These are phyloP conservation scores for Suhomyces choctaworum DNA, from an alignment of 1,139 yeast genomes.

Conservation along the genomic window DNA sequence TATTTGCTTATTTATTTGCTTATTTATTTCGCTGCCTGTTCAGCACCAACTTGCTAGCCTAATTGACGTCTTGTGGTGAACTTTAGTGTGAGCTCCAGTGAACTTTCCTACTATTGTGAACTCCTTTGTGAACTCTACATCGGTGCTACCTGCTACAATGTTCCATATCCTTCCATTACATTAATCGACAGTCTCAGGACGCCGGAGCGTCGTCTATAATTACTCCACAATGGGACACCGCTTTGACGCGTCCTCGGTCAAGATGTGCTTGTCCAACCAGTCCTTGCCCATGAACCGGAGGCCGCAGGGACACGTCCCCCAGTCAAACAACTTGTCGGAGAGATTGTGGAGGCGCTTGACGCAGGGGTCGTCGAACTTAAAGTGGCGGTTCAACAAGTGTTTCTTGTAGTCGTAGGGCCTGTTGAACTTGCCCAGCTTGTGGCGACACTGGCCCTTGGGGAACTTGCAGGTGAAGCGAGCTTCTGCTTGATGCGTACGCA, in stretches of 20 bases:
- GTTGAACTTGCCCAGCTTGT: constrained; percentile 59
- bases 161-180: no score
- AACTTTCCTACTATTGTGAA: no score
- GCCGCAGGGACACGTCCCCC: constrained; percentile 64
- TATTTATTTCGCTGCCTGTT: no score
- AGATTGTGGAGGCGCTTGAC: constrained; percentile 53
- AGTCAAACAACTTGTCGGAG: constrained; percentile 51
- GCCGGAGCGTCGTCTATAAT: no score
- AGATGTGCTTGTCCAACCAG: constrained; percentile 61
- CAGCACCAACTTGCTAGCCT: no score
- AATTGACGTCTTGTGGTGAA: no score
- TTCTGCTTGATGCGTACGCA: constrained; percentile 61
- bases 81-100: no score
- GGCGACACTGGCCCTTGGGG: constrained; percentile 56
- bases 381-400: constrained; percentile 64
- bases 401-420: constrained; percentile 71
- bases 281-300: constrained; percentile 46
- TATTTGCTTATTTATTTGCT: no score
- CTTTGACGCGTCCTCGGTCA: constrained; percentile 30
- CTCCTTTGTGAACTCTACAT: no score
- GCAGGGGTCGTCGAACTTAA: constrained; percentile 51
- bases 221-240: constrained; percentile 30
- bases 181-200: no score
- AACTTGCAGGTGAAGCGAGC: constrained; percentile 61
- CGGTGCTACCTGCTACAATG: no score